phyloP scores from a whole-genome alignment of 805 yeast genomes.

The Lipomyces sp. region DNA sequence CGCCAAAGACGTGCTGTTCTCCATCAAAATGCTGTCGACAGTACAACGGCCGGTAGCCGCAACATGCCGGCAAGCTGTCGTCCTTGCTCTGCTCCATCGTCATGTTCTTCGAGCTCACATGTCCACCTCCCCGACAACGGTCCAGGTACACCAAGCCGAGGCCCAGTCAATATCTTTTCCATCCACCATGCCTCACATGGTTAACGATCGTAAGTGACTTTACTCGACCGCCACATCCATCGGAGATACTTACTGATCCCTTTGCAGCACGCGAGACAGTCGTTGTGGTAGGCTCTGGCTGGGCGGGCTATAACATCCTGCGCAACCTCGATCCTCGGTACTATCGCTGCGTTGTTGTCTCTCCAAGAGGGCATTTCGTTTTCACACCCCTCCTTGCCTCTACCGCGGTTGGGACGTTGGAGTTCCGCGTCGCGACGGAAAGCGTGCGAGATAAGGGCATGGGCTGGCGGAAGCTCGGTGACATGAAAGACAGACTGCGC shows the following conservation, averaged over 20 bases:
- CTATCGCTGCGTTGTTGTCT: constrained; percentile 62
- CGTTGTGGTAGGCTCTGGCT: constrained; percentile 65
- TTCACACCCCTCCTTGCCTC: constrained; percentile 68
- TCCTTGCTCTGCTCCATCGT: too few relatives aligned
- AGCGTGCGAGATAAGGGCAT: constrained; percentile 55
- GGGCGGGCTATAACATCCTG: constrained; percentile 65
- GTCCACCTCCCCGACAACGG: neutral
- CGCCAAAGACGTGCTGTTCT: too few relatives aligned
- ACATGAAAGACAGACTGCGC: neutral
- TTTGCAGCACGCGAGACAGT: constrained; percentile 31
- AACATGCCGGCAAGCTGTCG: too few relatives aligned
- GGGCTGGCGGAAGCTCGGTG: constrained; percentile 43
- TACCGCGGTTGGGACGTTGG: constrained; percentile 69
- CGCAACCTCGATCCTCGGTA: constrained; percentile 51
- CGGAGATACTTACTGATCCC: neutral
- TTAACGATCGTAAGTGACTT: neutral
- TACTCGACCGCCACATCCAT: neutral
- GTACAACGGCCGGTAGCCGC: too few relatives aligned
- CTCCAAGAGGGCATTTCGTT: constrained; percentile 66
- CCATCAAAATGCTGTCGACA: too few relatives aligned
- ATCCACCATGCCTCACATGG: neutral
- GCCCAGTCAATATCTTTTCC: neutral
- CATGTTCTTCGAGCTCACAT: too few relatives aligned
- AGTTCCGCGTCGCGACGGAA: constrained; percentile 59
- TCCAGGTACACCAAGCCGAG: neutral